Evolutionary conservation across 2,329 filamentous ascomycete species (phyloP).

Genomic region (Aureobasidium uvarum): DNA sequence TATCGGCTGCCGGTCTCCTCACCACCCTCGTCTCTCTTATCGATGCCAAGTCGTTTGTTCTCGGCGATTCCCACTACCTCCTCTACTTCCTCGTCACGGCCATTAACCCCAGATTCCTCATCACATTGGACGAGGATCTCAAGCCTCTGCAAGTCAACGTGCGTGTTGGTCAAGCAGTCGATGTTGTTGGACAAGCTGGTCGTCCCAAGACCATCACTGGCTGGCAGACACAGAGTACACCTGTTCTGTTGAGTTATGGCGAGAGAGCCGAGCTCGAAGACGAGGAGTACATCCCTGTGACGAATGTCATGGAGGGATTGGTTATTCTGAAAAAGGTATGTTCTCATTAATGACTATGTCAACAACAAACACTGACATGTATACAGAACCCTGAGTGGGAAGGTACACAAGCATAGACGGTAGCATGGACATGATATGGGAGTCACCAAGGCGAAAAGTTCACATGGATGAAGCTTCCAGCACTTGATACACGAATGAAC

Average conservation of each 20-base stretch:
- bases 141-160: conserved; percentile 95
- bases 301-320: conserved; percentile 86
- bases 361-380: conserved; percentile 14
- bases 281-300: conserved; percentile 92
- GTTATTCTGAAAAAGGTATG: conserved; percentile 96
- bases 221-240: conserved; percentile 99
- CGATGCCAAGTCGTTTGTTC: conserved; percentile 83
- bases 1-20: conserved; percentile 83
- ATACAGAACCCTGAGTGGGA: conserved; percentile 38
- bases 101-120: conserved; percentile 94
- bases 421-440: conserved; percentile 21
- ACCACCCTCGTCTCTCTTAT: conserved; percentile 91
- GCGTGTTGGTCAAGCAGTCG: conserved; percentile 94
- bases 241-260: conserved; percentile 88
- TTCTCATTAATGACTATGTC: conserved; percentile 7
- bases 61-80: conserved; percentile 78
- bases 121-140: conserved; percentile 92
- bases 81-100: conserved; percentile 96
- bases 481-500: conserved; percentile 5
- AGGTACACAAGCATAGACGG: conserved; percentile 30
- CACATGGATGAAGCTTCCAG: conserved; percentile 5
- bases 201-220: conserved; percentile 98
- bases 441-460: conserved; percentile 8
- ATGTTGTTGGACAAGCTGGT: conserved; percentile 95
- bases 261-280: conserved; percentile 97